Evolutionary conservation across 176 grass and related monocot genomes (phyloP).

Genomic region (Carex parvula): DNA sequence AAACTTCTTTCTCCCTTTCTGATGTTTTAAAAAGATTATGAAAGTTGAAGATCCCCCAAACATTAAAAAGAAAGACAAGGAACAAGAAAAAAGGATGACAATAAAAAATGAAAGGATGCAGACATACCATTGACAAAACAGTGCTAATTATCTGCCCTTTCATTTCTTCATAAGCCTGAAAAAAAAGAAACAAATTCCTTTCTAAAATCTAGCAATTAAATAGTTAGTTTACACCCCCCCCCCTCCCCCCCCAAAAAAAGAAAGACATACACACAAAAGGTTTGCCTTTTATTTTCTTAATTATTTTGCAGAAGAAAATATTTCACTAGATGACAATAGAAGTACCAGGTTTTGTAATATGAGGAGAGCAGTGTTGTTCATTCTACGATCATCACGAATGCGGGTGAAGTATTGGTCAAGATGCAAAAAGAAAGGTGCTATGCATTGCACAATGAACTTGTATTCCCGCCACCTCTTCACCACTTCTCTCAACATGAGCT

Average conservation of each 20-base stretch:
- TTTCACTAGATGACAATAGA: no score
- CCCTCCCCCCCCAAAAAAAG: no score
- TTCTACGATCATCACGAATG: no score
- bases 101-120: constrained; percentile 20
- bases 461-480: constrained; percentile 78
- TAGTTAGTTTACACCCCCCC: not conserved
- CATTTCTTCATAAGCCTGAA: constrained; percentile 68
- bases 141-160: constrained; percentile 78
- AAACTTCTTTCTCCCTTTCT: no score
- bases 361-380: no score
- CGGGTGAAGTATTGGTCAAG: no score
- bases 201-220: not conserved
- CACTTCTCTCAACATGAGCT: constrained; percentile 79
- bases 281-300: not conserved
- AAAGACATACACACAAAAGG: constrained; percentile 3
- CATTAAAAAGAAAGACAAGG: not conserved
- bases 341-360: not conserved
- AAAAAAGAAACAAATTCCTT: constrained; percentile 22
- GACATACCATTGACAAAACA: constrained; percentile 68
- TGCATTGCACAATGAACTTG: constrained; percentile 70
- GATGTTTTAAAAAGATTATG: not conserved
- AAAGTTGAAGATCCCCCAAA: not conserved
- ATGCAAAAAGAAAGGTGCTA: constrained; percentile 50
- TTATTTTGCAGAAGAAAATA: not conserved
- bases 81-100: constrained; percentile 16